A percentile compares a stretch with the other conserved stretches of the same genome.
Conservation (phyloP, 225 moss, liverwort and hornwort genomes). For the Takakia lepidozioides region DNA sequence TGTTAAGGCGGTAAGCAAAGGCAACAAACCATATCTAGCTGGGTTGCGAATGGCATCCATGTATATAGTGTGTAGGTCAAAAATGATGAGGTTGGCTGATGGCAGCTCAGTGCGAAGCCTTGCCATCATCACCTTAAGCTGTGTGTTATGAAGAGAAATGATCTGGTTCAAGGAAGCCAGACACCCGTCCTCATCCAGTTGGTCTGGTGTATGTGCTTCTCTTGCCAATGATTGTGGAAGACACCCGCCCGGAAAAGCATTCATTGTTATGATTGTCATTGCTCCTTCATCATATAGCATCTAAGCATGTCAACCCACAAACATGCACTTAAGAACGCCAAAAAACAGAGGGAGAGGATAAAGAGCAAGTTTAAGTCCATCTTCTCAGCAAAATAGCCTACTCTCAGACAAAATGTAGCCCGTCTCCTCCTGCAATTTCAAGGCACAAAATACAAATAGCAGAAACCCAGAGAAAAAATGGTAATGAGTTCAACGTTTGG, state of each 20-base stretch:
- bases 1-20: too few species aligned
- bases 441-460: background rate
- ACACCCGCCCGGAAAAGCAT: conserved; percentile 1
- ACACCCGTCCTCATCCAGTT: conserved; percentile 23
- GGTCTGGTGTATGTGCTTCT: background rate
- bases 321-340: too few species aligned
- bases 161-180: background rate
- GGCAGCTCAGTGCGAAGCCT: conserved; percentile 5
- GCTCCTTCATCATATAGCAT: conserved; percentile 22
- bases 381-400: too few species aligned
- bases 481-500: too few species aligned
- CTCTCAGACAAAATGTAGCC: too few species aligned
- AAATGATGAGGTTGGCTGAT: conserved; percentile 5
- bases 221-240: fast-evolving
- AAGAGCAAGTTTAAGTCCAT: too few species aligned
- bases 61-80: conserved; percentile 20
- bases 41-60: conserved; percentile 23
- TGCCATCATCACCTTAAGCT: conserved; percentile 2
- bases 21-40: conserved; percentile 28
- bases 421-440: too few species aligned
- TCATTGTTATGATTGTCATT: conserved; percentile 18
- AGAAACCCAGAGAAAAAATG: background rate
- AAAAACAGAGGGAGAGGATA: too few species aligned
- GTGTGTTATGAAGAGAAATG: background rate
- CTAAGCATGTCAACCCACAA: too few species aligned